These are phyloP conservation scores for Plasmodium sp. DNA, from an alignment of 169 alveolate genomes.

Conservation along the genomic window DNA sequence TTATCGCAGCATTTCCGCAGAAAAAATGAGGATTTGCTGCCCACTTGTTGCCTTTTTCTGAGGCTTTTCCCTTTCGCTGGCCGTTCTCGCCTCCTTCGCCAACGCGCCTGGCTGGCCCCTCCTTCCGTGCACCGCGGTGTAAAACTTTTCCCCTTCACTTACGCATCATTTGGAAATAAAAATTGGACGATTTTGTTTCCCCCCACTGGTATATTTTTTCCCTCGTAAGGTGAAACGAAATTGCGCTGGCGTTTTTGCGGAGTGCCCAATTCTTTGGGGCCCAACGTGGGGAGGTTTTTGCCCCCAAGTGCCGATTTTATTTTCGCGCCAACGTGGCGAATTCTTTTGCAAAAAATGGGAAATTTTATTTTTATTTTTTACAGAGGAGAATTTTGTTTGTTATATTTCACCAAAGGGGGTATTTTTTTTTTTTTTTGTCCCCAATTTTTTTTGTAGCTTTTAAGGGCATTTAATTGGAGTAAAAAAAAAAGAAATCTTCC, in stretches of 20 bases:
- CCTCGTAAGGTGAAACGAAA: not conserved
- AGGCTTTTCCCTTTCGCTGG: not conserved
- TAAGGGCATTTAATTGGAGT: not conserved
- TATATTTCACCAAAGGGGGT: not conserved
- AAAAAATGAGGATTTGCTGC: too few relatives aligned
- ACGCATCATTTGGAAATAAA: not conserved
- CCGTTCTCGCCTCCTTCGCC: not conserved
- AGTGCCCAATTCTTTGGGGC: not conserved
- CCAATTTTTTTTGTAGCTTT: not conserved
- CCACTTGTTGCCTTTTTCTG: not conserved
- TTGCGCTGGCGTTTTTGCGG: not conserved
- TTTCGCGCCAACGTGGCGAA: too few relatives aligned
- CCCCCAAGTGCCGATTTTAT: too few relatives aligned
- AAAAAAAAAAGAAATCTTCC: not conserved
- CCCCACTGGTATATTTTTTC: not conserved
- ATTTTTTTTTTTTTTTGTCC: not conserved
- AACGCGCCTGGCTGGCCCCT: not conserved
- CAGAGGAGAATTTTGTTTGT: not conserved
- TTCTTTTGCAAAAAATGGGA: not conserved
- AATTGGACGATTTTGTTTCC: not conserved
- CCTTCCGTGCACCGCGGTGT: not conserved
- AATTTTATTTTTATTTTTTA: too few relatives aligned
- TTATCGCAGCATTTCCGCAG: not conserved
- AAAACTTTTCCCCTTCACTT: not conserved
- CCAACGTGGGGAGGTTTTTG: not conserved